These are phyloP conservation scores for Paraurostyla sp. DNA, from an alignment of 73 alveolate genomes.

Conservation along the genomic window DNA sequence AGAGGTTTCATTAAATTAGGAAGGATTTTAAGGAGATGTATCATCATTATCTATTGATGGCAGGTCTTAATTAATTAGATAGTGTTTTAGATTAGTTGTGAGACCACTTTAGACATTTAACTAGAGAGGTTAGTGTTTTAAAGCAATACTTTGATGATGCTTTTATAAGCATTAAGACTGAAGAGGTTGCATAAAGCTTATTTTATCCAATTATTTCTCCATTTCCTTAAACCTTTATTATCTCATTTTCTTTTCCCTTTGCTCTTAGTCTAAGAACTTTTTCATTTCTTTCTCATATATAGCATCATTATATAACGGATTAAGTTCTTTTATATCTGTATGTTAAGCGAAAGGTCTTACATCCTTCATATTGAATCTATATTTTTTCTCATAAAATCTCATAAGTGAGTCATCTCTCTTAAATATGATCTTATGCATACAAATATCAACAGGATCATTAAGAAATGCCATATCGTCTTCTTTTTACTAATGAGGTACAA, in stretches of 20 bases:
- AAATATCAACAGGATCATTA: conserved; percentile 12
- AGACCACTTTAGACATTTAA: no score
- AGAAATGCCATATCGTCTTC: conserved; percentile 8
- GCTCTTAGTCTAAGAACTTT: conserved; percentile 1
- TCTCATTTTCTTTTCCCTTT: not conserved
- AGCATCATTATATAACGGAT: not conserved
- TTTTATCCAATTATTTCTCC: not conserved
- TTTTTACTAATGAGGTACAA: not conserved
- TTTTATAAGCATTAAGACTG: not conserved
- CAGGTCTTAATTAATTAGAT: no score
- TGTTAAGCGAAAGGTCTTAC: conserved; percentile 30
- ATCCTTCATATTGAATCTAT: conserved; percentile 21
- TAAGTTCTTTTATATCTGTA: conserved; percentile 3
- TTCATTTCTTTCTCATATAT: conserved; percentile 5
- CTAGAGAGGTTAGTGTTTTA: no score
- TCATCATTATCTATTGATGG: no score
- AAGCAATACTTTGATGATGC: not conserved
- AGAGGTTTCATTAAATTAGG: no score
- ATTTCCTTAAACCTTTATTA: conserved; percentile 1
- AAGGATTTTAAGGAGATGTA: no score
- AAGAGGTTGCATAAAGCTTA: conserved; percentile 28
- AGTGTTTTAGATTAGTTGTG: no score
- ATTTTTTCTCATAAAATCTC: conserved; percentile 39
- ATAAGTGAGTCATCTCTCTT: not conserved
- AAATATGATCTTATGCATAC: conserved; percentile 20